These are phyloP conservation scores for Nemania sp. DNA, from an alignment of 2,329 filamentous ascomycete genomes.

Conservation along the genomic window DNA sequence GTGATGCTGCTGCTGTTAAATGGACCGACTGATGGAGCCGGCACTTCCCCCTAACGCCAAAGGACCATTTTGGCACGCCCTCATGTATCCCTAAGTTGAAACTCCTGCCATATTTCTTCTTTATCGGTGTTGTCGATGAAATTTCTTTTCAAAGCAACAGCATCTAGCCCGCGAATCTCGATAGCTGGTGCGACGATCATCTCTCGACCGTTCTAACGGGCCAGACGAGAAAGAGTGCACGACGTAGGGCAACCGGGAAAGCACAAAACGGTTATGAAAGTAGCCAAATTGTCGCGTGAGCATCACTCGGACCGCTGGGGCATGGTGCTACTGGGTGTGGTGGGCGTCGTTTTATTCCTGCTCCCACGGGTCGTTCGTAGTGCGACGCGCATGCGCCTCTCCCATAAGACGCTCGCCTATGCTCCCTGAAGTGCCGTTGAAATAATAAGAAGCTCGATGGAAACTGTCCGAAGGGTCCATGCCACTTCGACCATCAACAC, in stretches of 20 bases:
- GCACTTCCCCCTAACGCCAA: neutral
- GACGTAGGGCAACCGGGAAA: neutral
- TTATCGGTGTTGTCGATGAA: neutral
- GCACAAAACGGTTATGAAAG: neutral
- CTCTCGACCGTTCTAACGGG: neutral
- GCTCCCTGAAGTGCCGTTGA: constrained; percentile 51
- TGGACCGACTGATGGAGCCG: neutral
- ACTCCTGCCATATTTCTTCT: neutral
- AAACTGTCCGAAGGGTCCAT: constrained; percentile 54
- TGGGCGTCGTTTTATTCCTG: constrained; percentile 5
- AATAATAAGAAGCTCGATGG: constrained; percentile 45
- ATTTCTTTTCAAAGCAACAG: neutral
- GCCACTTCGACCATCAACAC: constrained; percentile 55
- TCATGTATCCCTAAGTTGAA: neutral
- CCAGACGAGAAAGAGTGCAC: neutral
- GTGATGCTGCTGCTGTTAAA: neutral
- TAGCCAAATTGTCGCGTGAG: neutral
- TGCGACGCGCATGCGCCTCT: constrained; percentile 43
- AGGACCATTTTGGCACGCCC: neutral
- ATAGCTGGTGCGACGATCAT: neutral
- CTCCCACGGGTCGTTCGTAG: constrained; percentile 13
- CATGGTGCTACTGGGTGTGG: neutral
- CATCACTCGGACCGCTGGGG: too few species aligned
- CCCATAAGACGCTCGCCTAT: constrained; percentile 55
- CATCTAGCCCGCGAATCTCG: neutral